Evolutionary conservation across 129 eudicot species (phyloP).

Genomic region (Helianthus annuus): DNA sequence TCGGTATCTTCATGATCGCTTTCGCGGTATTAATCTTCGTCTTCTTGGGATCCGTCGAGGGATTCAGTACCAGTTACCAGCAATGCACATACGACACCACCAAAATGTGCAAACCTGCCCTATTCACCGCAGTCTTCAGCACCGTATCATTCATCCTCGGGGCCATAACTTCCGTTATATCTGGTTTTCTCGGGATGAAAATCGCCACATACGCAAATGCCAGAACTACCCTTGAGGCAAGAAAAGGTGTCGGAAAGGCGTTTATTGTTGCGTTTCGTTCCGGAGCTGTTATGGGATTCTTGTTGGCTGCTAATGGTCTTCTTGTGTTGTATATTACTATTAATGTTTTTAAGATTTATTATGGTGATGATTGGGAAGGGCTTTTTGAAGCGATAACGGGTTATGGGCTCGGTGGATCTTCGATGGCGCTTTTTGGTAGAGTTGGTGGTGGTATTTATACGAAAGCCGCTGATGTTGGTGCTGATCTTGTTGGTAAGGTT

Average conservation of each 20-base stretch:
- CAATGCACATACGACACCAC: constrained; percentile 63
- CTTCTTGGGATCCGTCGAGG: constrained; percentile 87
- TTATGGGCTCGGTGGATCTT: constrained; percentile 89
- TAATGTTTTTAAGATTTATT: constrained; percentile 73
- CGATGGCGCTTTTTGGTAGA: constrained; percentile 89
- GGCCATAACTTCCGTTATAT: constrained; percentile 73
- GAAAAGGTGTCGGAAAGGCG: constrained; percentile 93
- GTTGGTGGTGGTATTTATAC: constrained; percentile 89
- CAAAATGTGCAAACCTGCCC: constrained; percentile 82
- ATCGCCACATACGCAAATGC: constrained; percentile 95
- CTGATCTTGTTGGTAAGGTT: constrained; percentile 85
- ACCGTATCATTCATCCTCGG: constrained; percentile 80
- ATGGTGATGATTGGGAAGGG: constrained; percentile 94
- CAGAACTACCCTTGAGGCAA: constrained; percentile 85
- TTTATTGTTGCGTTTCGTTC: constrained; percentile 85
- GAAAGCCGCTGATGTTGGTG: constrained; percentile 91
- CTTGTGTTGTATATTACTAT: constrained; percentile 69
- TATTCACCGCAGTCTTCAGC: constrained; percentile 81
- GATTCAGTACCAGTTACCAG: constrained; percentile 65
- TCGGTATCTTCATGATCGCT: constrained; percentile 83
- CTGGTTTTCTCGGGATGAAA: constrained; percentile 95
- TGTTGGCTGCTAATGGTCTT: constrained; percentile 90
- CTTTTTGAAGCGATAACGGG: constrained; percentile 89
- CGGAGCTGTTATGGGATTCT: constrained; percentile 95
- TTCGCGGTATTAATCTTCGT: constrained; percentile 81